Conservation (phyloP, 2,329 filamentous ascomycete genomes). For the Epichloe hybrida region DNA sequence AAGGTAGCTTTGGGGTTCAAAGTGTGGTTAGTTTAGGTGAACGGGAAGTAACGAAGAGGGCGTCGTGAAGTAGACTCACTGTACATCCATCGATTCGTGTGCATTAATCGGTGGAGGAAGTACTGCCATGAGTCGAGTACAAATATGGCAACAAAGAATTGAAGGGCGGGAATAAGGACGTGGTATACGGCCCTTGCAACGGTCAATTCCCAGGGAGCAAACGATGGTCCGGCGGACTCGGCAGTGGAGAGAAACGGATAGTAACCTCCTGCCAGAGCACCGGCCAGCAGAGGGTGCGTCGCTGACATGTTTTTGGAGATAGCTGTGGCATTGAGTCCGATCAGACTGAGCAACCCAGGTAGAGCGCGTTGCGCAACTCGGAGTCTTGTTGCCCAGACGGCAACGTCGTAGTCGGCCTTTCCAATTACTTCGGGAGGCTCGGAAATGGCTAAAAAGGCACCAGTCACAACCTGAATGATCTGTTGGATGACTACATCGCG, state of each 20-base stretch:
- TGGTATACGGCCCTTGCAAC: slow-evolving; percentile 70
- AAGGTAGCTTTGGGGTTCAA: slow-evolving; percentile 49
- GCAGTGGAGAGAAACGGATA: slow-evolving; percentile 57
- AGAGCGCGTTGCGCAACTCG: slow-evolving; percentile 67
- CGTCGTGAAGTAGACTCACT: slow-evolving; percentile 40
- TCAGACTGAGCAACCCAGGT: slow-evolving; percentile 52
- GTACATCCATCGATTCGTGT: slow-evolving; percentile 95
- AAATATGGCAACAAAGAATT: slow-evolving; percentile 61
- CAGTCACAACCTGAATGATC: slow-evolving; percentile 67
- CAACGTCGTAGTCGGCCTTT: slow-evolving; percentile 72
- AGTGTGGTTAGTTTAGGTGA: slow-evolving; percentile 6
- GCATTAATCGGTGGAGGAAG: slow-evolving; percentile 91
- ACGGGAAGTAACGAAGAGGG: background rate
- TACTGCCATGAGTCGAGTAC: slow-evolving; percentile 97
- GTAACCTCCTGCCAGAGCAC: slow-evolving; percentile 62
- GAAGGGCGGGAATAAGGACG: slow-evolving; percentile 58
- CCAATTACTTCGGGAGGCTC: slow-evolving; percentile 66
- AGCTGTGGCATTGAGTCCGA: slow-evolving; percentile 64
- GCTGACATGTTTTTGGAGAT: slow-evolving; percentile 63
- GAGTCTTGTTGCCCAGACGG: slow-evolving; percentile 77
- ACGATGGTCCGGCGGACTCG: slow-evolving; percentile 51
- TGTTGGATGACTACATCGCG: slow-evolving; percentile 90
- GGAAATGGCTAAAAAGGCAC: slow-evolving; percentile 51
- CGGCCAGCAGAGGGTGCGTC: slow-evolving; percentile 61
- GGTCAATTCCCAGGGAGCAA: slow-evolving; percentile 69